Base-by-base conservation (phyloP, 1,284 basidiomycete species). In the Butyriboletus appendiculatus region DNA sequence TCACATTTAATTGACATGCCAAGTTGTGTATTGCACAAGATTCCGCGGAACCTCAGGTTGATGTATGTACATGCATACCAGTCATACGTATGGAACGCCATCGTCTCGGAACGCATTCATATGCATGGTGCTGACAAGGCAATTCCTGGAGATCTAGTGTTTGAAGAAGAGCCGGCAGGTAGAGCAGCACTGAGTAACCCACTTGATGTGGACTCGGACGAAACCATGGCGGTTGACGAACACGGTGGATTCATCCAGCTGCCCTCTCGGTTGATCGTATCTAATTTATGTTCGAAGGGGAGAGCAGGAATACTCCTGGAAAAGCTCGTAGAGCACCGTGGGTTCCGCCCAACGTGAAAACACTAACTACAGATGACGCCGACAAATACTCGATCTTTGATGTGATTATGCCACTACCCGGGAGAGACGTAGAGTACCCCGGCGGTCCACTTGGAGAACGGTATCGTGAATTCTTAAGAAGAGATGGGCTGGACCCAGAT, bases 51-150 rank as follows among this genome's bases (percentile, higher is more conserved):
- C 67, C 80, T 99, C 59, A 82, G 96, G 45, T 77, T 96, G 58
- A 98, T 99, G 93, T 99, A 99, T 68, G 86, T 98, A 45, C 97
- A 99, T 72, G 96, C 96, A 35, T 99, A 98, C 72, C 97, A 99
- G 72, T 96, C 94, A 16, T 99, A 98, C 65, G 87, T 99, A 30
- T 99, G 96, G 97, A 99, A 99, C 73, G 84, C 92, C 42, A 86
- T 98, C 52, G 92, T 95, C 22, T 97, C 95, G 14, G 94, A 96
- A 71, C 86, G 97, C 15, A 87, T 98, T 62, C 85, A 84, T 59
- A 77, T 79, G 42, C 86, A 90, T 67, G 95, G 96, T 1, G 77
- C 83, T 16, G 85, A 87, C 14, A 81, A 82, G 56, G 86, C 93
- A 1, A 80, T 96, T 28, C 83, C 84, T 10, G 97, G 97, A 0